A percentile compares a stretch with the other conserved stretches of the same genome.
Conservation (phyloP, 1,139 yeast species). For the Geotrichum australiense region DNA sequence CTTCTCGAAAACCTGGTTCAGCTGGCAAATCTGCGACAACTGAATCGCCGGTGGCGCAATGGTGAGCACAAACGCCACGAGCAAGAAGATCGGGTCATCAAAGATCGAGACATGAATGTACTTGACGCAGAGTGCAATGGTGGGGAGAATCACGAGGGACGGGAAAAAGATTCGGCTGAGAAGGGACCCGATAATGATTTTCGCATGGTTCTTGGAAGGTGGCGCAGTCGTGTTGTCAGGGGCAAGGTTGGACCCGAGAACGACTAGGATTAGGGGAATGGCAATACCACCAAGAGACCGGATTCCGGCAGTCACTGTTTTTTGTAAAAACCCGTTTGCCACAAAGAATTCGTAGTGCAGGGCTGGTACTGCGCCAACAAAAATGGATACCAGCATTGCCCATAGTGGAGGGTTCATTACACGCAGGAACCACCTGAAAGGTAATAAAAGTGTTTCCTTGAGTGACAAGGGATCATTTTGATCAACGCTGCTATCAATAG, state of each 20-base stretch:
- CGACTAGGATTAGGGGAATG: slow-evolving; percentile 66
- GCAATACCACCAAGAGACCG: slow-evolving; percentile 81
- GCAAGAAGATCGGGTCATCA: slow-evolving; percentile 76
- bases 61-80: slow-evolving; percentile 68
- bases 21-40: slow-evolving; percentile 72
- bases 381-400: slow-evolving; percentile 77
- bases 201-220: slow-evolving; percentile 48
- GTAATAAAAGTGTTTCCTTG: background rate
- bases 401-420: slow-evolving; percentile 94
- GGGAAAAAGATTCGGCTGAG: slow-evolving; percentile 74
- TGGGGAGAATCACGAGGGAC: slow-evolving; percentile 57
- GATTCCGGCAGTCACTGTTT: slow-evolving; percentile 71
- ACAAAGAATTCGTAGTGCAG: slow-evolving; percentile 62
- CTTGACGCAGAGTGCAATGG: slow-evolving; percentile 60
- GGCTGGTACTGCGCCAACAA: slow-evolving; percentile 75
- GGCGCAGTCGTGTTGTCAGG: slow-evolving; percentile 36
- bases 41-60: slow-evolving; percentile 84
- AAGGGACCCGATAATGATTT: slow-evolving; percentile 60
- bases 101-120: slow-evolving; percentile 59
- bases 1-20: slow-evolving; percentile 65
- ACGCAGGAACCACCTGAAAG: slow-evolving; percentile 29
- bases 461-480: background rate
- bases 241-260: slow-evolving; percentile 48
- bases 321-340: slow-evolving; percentile 56
- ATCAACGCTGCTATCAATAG: background rate